Evolutionary conservation across 176 grass and related monocot genomes (phyloP), one percentile per base, ranked within the genome.

Genomic region (Hordeum vulgare): DNA sequence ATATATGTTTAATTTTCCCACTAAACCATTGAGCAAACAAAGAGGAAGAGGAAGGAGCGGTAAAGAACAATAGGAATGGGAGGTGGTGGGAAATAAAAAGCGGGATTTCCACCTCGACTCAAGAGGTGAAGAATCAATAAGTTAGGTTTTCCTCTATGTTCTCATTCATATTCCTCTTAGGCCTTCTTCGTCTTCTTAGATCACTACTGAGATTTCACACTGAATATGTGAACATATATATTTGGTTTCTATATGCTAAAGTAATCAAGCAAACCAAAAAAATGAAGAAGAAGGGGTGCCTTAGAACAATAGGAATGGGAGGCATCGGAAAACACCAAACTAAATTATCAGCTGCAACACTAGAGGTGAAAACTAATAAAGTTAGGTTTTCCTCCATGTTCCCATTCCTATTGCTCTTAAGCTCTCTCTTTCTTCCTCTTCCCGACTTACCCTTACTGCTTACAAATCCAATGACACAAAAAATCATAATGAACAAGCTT

Each of bases 351-450:
- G n/a, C n/a, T n/a, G n/a, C n/a, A n/a, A n/a, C n/a, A n/a, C n/a
- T n/a, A n/a, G n/a, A n/a, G n/a, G n/a, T n/a, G n/a, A n/a, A n/a
- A n/a, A n/a, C n/a, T n/a, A n/a, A n/a, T n/a, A n/a, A n/a, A n/a
- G n/a, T n/a, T n/a, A n/a, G n/a, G n/a, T n/a, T n/a, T n/a, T n/a
- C n/a, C n/a, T n/a, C n/a, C n/a, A n/a, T n/a, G n/a, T n/a, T n/a
- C n/a, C n/a, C n/a, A n/a, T n/a, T n/a, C n/a, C n/a, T n/a, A n/a
- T n/a, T n/a, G n/a, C n/a, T n/a, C n/a, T n/a, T n/a, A n/a, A n/a
- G n/a, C n/a, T n/a, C n/a, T n/a, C n/a, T n/a, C n/a, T 79, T 77
- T 67, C 28, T 53, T 78, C 42, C 27, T 80, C 62, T 80, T 80
- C 20, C 11, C 3, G 3, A 1, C 74, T 76, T 53, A 76, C 27